Conservation (phyloP, 108 stramenopile genomes). For the Conticribra weissflogii region DNA sequence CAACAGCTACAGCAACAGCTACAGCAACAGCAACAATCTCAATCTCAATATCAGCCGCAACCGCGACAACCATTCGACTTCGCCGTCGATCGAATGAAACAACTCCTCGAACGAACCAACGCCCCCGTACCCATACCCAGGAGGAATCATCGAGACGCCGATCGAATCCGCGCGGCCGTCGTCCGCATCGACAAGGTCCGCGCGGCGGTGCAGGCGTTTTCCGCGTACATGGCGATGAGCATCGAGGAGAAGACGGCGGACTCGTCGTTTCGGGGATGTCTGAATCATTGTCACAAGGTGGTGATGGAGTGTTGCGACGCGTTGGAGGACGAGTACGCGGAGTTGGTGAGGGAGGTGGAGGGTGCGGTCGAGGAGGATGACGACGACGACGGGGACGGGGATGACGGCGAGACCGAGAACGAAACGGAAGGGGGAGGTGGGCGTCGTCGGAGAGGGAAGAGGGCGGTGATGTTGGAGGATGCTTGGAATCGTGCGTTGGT, state of each 20-base stretch:
- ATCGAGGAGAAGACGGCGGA: slow-evolving; percentile 15
- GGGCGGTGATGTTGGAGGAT: slow-evolving; percentile 68
- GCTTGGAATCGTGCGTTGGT: slow-evolving; percentile 76
- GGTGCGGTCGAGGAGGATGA: no score
- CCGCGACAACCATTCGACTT: no score
- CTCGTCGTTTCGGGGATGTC: slow-evolving; percentile 22
- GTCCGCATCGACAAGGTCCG: slow-evolving; percentile 40
- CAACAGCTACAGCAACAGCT: no score
- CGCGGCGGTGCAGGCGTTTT: slow-evolving; percentile 26
- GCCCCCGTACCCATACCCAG: slow-evolving; percentile 32
- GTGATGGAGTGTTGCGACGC: slow-evolving; percentile 17
- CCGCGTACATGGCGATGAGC: slow-evolving; percentile 25
- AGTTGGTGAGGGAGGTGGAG: slow-evolving; percentile 31
- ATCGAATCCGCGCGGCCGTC: slow-evolving; percentile 21
- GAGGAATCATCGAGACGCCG: slow-evolving; percentile 33
- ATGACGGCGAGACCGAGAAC: no score
- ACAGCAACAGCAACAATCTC: no score
- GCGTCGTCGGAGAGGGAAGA: slow-evolving; percentile 23
- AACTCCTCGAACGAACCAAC: slow-evolving; percentile 26
- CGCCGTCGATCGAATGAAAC: no score
- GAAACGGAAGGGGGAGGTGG: slow-evolving; percentile 23
- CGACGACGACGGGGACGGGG: no score
- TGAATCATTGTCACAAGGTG: slow-evolving; percentile 19
- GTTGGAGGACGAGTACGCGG: slow-evolving; percentile 25
- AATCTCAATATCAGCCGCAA: no score